Evolutionary conservation across 306 rosid species (phyloP).

Genomic region (Rosa multiflora): DNA sequence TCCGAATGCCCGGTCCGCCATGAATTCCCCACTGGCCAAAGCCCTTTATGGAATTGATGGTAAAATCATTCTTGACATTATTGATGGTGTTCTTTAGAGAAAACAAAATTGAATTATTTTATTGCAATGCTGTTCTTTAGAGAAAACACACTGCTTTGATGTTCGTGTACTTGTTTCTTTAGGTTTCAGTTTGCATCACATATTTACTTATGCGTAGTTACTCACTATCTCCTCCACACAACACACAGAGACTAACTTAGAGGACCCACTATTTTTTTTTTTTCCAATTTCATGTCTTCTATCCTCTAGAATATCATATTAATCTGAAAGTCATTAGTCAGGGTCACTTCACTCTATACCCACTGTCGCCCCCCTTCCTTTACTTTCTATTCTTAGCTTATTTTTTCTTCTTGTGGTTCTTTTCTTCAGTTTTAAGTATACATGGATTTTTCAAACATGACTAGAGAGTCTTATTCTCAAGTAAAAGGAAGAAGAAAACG

Average conservation of each 20-base stretch:
- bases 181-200: neutral
- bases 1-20: constrained; percentile 79
- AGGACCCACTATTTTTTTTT: neutral
- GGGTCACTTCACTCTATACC: neutral
- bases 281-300: too few relatives aligned
- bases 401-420: neutral
- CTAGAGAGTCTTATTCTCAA: neutral
- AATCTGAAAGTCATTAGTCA: neutral
- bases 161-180: neutral
- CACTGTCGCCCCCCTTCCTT: neutral
- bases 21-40: constrained; percentile 87
- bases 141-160: neutral
- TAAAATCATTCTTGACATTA: neutral
- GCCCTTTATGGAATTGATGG: constrained; percentile 80
- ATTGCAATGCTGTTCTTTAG: neutral
- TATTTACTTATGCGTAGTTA: neutral
- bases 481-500: neutral
- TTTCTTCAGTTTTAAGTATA: neutral
- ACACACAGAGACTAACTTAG: neutral
- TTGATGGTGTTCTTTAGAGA: neutral
- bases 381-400: neutral
- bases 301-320: too few relatives aligned
- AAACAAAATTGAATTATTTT: neutral
- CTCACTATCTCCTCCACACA: neutral
- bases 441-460: neutral